phyloP scores from a whole-genome alignment of 441 rosid species.

The Rhodomyrtus psidioides region DNA sequence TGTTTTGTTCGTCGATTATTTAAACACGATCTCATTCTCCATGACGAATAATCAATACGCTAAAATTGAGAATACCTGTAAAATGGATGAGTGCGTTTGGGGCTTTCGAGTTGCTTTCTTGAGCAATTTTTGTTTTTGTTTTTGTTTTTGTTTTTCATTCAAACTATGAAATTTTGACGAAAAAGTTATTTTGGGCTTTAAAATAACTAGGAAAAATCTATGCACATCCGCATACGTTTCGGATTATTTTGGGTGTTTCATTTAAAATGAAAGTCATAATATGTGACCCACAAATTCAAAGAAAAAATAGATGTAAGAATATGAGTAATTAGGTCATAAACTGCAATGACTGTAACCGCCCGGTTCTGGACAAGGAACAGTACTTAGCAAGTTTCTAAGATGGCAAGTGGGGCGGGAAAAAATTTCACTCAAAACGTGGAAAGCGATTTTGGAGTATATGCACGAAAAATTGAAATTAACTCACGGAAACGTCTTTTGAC shows the following conservation, averaged over 20 bases:
- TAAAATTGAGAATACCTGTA: background rate
- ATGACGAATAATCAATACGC: background rate
- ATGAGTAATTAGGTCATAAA: too few relatives aligned
- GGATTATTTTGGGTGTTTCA: background rate
- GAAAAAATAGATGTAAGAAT: background rate
- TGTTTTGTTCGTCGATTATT: background rate
- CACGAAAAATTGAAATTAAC: too few relatives aligned
- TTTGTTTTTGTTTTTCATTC: background rate
- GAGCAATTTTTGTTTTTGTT: background rate
- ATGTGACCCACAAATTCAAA: background rate
- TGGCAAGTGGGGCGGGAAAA: too few relatives aligned
- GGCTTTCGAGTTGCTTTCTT: background rate
- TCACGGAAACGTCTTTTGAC: too few relatives aligned
- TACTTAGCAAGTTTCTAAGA: too few relatives aligned
- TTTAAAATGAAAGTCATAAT: background rate
- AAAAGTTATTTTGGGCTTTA: background rate
- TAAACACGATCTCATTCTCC: background rate
- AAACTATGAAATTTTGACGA: background rate
- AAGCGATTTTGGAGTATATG: too few relatives aligned
- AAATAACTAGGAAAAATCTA: background rate
- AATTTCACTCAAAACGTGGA: too few relatives aligned
- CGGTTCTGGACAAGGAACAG: too few relatives aligned
- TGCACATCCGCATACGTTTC: too few relatives aligned
- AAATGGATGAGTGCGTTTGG: background rate
- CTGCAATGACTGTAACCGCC: background rate